Evolutionary conservation across 257 asterid species (phyloP).

Genomic region (Verbascum thapsus): DNA sequence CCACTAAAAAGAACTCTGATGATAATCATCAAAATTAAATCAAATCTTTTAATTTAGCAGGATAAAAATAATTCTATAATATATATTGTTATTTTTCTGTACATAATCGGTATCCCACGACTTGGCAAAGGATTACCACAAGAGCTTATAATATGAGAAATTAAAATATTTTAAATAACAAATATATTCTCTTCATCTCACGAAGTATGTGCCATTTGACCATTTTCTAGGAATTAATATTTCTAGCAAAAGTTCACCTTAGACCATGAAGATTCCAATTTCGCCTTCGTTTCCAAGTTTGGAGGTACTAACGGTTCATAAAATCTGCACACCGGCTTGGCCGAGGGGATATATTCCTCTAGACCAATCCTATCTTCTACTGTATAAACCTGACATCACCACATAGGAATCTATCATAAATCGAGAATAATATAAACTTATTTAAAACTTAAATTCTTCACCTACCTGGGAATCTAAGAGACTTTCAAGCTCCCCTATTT

Average conservation of each 20-base stretch:
- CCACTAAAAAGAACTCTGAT: no score
- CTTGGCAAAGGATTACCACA: no score
- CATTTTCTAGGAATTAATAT: background rate
- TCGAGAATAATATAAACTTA: slow-evolving; percentile 1
- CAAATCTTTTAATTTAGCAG: no score
- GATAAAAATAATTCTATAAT: no score
- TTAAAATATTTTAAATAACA: no score
- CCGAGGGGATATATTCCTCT: slow-evolving; percentile 44
- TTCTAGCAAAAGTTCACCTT: slow-evolving; percentile 55
- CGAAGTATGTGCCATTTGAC: no score
- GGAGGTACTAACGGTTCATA: slow-evolving; percentile 51
- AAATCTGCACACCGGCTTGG: slow-evolving; percentile 52
- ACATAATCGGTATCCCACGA: no score
- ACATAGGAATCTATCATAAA: slow-evolving; percentile 15
- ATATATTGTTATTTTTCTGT: no score
- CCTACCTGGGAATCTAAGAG: slow-evolving; percentile 78
- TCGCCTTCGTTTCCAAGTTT: slow-evolving; percentile 46
- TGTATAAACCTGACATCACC: slow-evolving; percentile 56
- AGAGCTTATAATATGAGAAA: no score
- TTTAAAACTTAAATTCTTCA: slow-evolving; percentile 11
- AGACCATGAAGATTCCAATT: slow-evolving; percentile 46
- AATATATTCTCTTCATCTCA: no score
- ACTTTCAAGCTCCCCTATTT: slow-evolving; percentile 68
- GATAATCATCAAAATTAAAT: no score
- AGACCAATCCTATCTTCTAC: slow-evolving; percentile 42